Evolutionary conservation across 2,329 filamentous ascomycete species (phyloP).

Genomic region (Exserohilum turcica): DNA sequence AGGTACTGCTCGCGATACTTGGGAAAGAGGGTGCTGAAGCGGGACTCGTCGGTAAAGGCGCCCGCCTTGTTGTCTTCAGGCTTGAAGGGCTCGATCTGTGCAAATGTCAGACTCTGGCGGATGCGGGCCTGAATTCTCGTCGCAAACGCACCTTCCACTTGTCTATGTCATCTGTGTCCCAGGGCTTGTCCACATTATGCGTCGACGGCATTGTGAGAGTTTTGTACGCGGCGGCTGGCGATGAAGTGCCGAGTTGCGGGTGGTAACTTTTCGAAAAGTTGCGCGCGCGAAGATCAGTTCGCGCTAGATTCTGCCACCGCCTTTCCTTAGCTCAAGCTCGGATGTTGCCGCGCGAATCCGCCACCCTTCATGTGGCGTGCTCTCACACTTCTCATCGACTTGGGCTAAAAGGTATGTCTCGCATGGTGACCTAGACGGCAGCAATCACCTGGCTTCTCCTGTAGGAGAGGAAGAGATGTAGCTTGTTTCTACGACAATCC

Average conservation of each 20-base stretch:
- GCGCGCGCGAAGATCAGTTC: constrained; percentile 5
- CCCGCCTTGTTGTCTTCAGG: constrained; percentile 83
- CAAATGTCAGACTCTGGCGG: constrained; percentile 3
- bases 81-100: constrained; percentile 77
- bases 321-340: background rate
- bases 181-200: constrained; percentile 77
- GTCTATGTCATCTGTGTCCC: constrained; percentile 92
- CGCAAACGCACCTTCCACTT: constrained; percentile 76
- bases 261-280: constrained; percentile 19
- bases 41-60: constrained; percentile 89
- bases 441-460: too few relatives aligned
- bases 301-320: constrained; percentile 17
- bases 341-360: background rate
- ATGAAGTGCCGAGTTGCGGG: background rate
- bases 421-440: background rate
- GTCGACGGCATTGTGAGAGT: constrained; percentile 75
- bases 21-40: constrained; percentile 84
- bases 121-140: background rate
- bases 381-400: background rate
- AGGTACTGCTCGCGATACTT: constrained; percentile 96
- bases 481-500: background rate
- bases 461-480: too few relatives aligned
- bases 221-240: background rate
- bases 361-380: background rate
- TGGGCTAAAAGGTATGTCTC: background rate